Evolutionary conservation across 179 eudicot species (phyloP).

Genomic region (Beta lomatogona): DNA sequence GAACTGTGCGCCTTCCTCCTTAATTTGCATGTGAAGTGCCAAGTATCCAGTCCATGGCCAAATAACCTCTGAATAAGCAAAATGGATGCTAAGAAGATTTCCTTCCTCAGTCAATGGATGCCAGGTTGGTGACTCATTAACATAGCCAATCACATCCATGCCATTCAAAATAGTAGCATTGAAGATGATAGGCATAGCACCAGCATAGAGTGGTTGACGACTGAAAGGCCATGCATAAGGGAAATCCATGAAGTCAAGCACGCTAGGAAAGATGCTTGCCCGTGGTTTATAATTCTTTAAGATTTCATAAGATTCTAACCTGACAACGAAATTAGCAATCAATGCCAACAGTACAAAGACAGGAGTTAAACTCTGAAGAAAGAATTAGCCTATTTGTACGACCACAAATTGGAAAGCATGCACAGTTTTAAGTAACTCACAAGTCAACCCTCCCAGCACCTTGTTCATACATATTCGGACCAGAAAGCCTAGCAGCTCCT

Average conservation of each 20-base stretch:
- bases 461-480: constrained; percentile 96
- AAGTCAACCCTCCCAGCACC: constrained; percentile 99
- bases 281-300: constrained; percentile 83
- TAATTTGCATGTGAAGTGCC: constrained; percentile 94
- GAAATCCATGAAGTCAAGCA: constrained; percentile 84
- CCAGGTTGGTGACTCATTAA: constrained; percentile 80
- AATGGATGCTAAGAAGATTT: constrained; percentile 83
- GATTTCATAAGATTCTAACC: constrained; percentile 92
- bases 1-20: constrained; percentile 92
- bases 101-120: constrained; percentile 88
- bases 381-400: constrained; percentile 11
- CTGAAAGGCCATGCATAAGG: constrained; percentile 99
- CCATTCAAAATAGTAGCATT: constrained; percentile 93
- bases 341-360: constrained; percentile 6
- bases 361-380: constrained; percentile 4
- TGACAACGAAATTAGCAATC: constrained; percentile 42
- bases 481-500: constrained; percentile 96
- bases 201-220: constrained; percentile 96
- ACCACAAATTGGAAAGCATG: neutral
- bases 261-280: constrained; percentile 82
- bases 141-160: constrained; percentile 92
- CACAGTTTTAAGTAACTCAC: constrained; percentile 55
- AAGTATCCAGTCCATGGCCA: constrained; percentile 99
- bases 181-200: constrained; percentile 96
- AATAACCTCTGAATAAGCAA: constrained; percentile 81